phyloP scores from a whole-genome alignment of 106 monocot species.

The Narthecium ossifragum region DNA sequence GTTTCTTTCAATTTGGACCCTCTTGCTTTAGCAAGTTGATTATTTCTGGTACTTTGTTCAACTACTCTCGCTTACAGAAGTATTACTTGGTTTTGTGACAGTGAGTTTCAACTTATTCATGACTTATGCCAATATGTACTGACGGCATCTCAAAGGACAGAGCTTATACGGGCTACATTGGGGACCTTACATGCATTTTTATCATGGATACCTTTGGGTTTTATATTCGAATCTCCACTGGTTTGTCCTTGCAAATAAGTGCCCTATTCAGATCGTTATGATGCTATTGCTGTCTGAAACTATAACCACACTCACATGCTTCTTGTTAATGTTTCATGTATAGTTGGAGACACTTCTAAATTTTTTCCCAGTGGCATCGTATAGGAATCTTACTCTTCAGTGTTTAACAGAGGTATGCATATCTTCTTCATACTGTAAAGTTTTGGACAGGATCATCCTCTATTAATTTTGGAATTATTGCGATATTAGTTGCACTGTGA shows the following conservation, averaged over 20 bases:
- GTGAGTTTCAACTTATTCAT: slow-evolving; percentile 98
- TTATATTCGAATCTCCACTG: slow-evolving; percentile 96
- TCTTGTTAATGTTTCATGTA: slow-evolving; percentile 17
- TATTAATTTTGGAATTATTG: too few species aligned
- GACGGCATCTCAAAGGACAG: slow-evolving; percentile 89
- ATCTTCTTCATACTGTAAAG: too few species aligned
- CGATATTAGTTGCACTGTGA: too few species aligned
- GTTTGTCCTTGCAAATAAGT: slow-evolving; percentile 32
- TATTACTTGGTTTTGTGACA: slow-evolving; percentile 40
- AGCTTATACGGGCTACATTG: slow-evolving; percentile 85
- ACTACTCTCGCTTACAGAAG: too few species aligned
- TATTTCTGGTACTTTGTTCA: too few species aligned
- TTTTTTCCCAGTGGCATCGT: slow-evolving; percentile 75
- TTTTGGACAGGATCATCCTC: too few species aligned
- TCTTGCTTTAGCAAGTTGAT: too few species aligned
- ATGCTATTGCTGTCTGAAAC: neutral
- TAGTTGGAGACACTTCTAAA: slow-evolving; percentile 92
- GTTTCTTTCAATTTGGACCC: too few species aligned
- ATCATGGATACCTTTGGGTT: slow-evolving; percentile 97
- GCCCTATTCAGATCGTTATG: neutral
- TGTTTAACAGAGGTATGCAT: slow-evolving; percentile 92
- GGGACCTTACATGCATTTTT: slow-evolving; percentile 97
- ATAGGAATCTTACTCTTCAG: slow-evolving; percentile 95
- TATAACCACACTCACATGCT: neutral
- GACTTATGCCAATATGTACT: slow-evolving; percentile 94